Percentiles rank a stretch among this genome's conserved stretches.
phyloP scores from a whole-genome alignment of 169 alveolate species.

The Cryptosporidium sp. region DNA sequence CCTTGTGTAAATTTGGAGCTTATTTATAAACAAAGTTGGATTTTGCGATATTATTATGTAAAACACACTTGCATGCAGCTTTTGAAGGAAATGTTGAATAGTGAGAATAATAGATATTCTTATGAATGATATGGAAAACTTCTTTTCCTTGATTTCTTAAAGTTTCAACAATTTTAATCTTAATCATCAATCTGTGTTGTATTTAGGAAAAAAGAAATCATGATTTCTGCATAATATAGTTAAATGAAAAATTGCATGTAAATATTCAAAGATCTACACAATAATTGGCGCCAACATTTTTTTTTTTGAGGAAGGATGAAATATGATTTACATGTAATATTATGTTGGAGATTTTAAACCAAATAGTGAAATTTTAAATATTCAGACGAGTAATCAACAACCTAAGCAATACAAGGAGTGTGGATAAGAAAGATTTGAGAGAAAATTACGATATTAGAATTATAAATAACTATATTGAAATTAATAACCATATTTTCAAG shows the following conservation, averaged over 20 bases:
- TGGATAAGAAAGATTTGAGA: background rate
- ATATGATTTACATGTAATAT: background rate
- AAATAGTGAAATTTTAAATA: background rate
- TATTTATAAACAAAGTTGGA: too few relatives aligned
- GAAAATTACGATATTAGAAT: too few relatives aligned
- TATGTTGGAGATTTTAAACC: background rate
- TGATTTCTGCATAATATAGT: too few relatives aligned
- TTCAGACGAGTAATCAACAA: too few relatives aligned
- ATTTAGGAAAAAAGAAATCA: too few relatives aligned
- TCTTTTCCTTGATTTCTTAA: too few relatives aligned
- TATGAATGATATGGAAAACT: too few relatives aligned
- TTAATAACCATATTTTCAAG: too few relatives aligned
- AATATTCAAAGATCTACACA: constrained; percentile 1
- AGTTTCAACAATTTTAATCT: background rate
- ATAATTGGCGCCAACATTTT: background rate
- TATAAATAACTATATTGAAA: background rate
- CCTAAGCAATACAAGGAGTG: background rate
- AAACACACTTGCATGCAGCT: too few relatives aligned
- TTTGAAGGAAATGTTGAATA: too few relatives aligned
- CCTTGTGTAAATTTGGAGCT: background rate
- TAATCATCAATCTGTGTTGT: background rate
- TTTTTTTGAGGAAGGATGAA: background rate
- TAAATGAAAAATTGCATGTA: background rate
- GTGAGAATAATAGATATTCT: too few relatives aligned
- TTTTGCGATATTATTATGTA: too few relatives aligned